A percentile compares a stretch with the other conserved stretches of the same genome.
These are phyloP conservation scores for Ceratobasidium papillatum DNA, from an alignment of 1,284 basidiomycete genomes.

Conservation along the genomic window DNA sequence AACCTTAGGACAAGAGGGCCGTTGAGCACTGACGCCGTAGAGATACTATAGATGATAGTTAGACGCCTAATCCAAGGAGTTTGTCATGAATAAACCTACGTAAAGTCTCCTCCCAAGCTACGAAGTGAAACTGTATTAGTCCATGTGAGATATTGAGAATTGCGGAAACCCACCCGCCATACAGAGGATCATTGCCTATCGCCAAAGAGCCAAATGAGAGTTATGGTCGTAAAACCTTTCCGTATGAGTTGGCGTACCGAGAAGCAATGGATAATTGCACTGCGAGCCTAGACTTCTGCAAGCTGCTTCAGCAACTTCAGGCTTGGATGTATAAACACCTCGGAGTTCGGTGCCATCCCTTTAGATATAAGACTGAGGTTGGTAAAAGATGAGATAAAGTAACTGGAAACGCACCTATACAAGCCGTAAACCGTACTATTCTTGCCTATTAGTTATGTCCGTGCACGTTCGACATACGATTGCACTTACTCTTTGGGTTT, in stretches of 20 bases:
- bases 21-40: conserved; percentile 80
- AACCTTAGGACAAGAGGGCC: conserved; percentile 77
- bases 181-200: conserved; percentile 79
- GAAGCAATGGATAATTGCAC: conserved; percentile 80
- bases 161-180: conserved; percentile 66
- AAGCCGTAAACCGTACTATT: conserved; percentile 52
- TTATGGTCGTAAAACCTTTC: neutral
- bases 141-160: too few species aligned
- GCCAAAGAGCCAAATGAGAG: conserved; percentile 28
- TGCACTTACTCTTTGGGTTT: conserved; percentile 67
- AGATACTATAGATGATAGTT: conserved; percentile 60
- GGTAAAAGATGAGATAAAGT: neutral
- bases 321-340: conserved; percentile 76
- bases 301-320: conserved; percentile 71
- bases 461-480: neutral
- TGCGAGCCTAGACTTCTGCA: conserved; percentile 69
- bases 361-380: conserved; percentile 63
- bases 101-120: conserved; percentile 84
- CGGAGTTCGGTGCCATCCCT: conserved; percentile 81
- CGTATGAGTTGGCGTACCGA: conserved; percentile 60
- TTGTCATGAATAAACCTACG: conserved; percentile 59
- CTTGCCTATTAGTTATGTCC: neutral
- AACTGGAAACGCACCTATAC: conserved; percentile 44
- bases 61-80: neutral
- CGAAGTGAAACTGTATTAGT: neutral